Base-by-base conservation (phyloP, 2,329 filamentous ascomycete genomes). In the Mycosphaerella sp. region DNA sequence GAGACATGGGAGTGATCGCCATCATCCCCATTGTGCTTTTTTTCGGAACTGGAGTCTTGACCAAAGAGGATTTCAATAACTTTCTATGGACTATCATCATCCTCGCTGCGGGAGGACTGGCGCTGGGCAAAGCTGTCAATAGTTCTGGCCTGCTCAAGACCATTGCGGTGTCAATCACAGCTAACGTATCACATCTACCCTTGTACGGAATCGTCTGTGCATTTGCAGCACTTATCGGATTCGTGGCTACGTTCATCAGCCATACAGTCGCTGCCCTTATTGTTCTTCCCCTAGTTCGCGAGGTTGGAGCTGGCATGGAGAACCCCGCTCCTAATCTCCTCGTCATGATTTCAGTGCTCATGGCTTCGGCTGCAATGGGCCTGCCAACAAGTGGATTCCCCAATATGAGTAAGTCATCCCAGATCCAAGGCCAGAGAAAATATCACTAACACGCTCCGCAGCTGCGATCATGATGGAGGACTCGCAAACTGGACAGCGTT, bases 1-100 rank as follows among this genome's bases (percentile, higher is more conserved):
- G 93, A 49, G 91, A 98, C 66, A 98, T 98, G 93, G 93, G 93
- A 47, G 90, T 98, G 47, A 87, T 98, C 37, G 94, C 93, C 52
- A 95, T 98, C 66, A 89, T 98, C 54, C 93, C 93, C 5, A 85
- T 98, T 45, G 86, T 95, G 2, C 77, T 96, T 37, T 98, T 98
- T 78, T 98, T 98, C 63, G 93, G 93, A 49, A 90, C 89, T 1
- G 93, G 93, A 9, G 91, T 97, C 59, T 77, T 98, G 28, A 97
- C 90, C 43, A 98, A 97, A 72, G 93, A 97, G 71, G 93, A 98
- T 72, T 98, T 98, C 68, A 98, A 98, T 76, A 98, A 98, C 70
- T 98, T 98, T 70, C 85, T 96, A 35, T 98, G 93, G 93, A 98
- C 94, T 16, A 98, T 98, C 70, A 96, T 98, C 71, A 97, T 98